Evolutionary conservation across 1,284 basidiomycete species (phyloP), one percentile per base, ranked within the genome.

Genomic region (Moesziomyces sp.): DNA sequence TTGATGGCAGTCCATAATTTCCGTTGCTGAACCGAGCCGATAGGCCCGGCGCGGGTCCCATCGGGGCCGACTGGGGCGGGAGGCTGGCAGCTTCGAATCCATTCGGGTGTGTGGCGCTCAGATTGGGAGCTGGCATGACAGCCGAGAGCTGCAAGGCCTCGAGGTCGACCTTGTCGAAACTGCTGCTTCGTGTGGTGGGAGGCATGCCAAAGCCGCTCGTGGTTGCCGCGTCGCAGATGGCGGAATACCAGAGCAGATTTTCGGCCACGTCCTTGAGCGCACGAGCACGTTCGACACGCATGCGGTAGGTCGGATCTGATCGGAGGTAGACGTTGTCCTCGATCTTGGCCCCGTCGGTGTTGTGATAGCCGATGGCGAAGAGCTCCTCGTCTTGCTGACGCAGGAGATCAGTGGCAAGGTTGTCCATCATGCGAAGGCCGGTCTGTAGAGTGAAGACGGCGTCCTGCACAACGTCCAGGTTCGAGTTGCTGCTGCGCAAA

Each of bases 351-450:
- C 69, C 69, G n/a, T 72, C 69, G 9, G 46, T 56, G 43, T 54
- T 50, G 53, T 63, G 53, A 42, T 60, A 72, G 43, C 69, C 69
- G 18, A 72, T 40, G 13, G 59, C 57, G 28, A 62, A 67, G 28
- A 72, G 64, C 5, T 63, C 57, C 19, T 72, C 69, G 18, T 63
- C 55, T 33, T 72, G 69, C 38, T 72, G 69, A 10, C 69, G 51
- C 44, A 66, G 24, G 40, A 72, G 45, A n/a, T 72, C 64, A 13
- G 69, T 63, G 5, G 69, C 58, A n/a, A 72, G 50, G 16, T 72
- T 63, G 57, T 72, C 69, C 59, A 72, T 64, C 69, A 72, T 67
- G 26, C 59, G 58, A 14, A 72, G 69, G 4, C 63, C 69, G 43
- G 63, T 72, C 44, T 67, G 63, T 23, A 72, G 35, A 5, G 19